These are phyloP conservation scores for Botryobasidium botryosum DNA, from an alignment of 768 basidiomycete genomes.

Conservation along the genomic window DNA sequence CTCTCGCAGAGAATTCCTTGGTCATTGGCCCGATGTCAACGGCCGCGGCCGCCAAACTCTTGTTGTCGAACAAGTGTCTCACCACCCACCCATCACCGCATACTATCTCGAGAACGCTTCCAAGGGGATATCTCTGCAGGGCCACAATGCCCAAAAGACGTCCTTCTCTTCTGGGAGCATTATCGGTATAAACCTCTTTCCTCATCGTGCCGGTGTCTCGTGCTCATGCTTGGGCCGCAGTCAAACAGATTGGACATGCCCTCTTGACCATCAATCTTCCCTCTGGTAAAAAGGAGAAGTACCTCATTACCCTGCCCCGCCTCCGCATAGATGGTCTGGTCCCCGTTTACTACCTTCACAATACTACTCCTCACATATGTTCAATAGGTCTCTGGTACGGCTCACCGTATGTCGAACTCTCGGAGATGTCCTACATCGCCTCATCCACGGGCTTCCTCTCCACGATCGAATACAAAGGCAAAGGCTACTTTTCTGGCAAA, in stretches of 20 bases:
- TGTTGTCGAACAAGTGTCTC: slow-evolving; percentile 90
- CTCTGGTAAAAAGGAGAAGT: slow-evolving; percentile 43
- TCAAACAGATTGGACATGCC: slow-evolving; percentile 93
- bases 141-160: slow-evolving; percentile 93
- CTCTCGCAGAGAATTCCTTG: slow-evolving; percentile 63
- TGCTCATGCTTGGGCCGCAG: slow-evolving; percentile 21
- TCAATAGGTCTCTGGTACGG: slow-evolving; percentile 38
- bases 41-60: slow-evolving; percentile 68
- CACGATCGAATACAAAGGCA: slow-evolving; percentile 85
- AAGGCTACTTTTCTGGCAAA: slow-evolving; percentile 89
- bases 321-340: slow-evolving; percentile 69
- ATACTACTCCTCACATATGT: background rate
- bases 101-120: slow-evolving; percentile 71
- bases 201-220: background rate
- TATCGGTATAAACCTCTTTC: slow-evolving; percentile 17
- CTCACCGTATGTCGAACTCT: slow-evolving; percentile 83
- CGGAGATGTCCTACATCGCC: slow-evolving; percentile 66
- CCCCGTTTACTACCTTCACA: background rate
- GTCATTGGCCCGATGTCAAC: slow-evolving; percentile 60
- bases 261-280: slow-evolving; percentile 51
- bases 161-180: slow-evolving; percentile 55
- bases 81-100: slow-evolving; percentile 53
- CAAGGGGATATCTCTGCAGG: slow-evolving; percentile 60
- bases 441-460: slow-evolving; percentile 42
- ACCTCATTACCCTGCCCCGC: slow-evolving; percentile 81